phyloP scores from a whole-genome alignment of 805 yeast genomes.

The Lipomyces orientalis region DNA sequence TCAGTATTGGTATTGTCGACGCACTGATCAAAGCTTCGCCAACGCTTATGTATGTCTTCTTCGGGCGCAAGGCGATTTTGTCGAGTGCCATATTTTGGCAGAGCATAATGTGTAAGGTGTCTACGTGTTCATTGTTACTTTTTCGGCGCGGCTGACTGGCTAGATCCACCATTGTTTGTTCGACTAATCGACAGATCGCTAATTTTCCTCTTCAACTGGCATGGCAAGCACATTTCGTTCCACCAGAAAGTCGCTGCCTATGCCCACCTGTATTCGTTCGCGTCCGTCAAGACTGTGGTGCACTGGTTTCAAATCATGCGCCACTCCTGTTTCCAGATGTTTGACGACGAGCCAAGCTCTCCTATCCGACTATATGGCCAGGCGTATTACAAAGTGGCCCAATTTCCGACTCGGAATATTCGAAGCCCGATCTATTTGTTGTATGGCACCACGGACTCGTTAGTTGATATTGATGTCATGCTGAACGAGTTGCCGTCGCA shows the following conservation, averaged over 20 bases:
- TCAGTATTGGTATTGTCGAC: slow-evolving; percentile 77
- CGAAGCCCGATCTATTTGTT: slow-evolving; percentile 74
- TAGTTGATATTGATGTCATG: slow-evolving; percentile 86
- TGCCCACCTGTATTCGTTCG: slow-evolving; percentile 86
- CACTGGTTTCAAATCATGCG: slow-evolving; percentile 94
- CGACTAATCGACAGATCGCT: slow-evolving; percentile 74
- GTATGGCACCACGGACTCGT: slow-evolving; percentile 80
- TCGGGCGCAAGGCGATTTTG: slow-evolving; percentile 75
- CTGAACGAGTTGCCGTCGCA: slow-evolving; percentile 64
- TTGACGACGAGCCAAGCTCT: slow-evolving; percentile 60
- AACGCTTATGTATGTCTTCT: slow-evolving; percentile 66
- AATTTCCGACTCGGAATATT: slow-evolving; percentile 70
- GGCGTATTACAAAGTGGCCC: slow-evolving; percentile 56
- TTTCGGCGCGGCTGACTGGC: neutral
- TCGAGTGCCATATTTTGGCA: slow-evolving; percentile 84
- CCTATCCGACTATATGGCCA: slow-evolving; percentile 43
- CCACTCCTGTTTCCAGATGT: slow-evolving; percentile 83
- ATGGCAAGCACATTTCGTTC: slow-evolving; percentile 67
- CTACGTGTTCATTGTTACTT: neutral
- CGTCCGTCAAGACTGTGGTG: slow-evolving; percentile 90
- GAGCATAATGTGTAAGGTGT: slow-evolving; percentile 55
- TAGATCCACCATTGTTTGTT: slow-evolving; percentile 71
- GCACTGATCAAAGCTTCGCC: slow-evolving; percentile 79
- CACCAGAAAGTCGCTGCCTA: slow-evolving; percentile 80
- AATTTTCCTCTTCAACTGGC: slow-evolving; percentile 78